phyloP scores from a whole-genome alignment of 179 eudicot genomes.

The Patellifolia procumbens region DNA sequence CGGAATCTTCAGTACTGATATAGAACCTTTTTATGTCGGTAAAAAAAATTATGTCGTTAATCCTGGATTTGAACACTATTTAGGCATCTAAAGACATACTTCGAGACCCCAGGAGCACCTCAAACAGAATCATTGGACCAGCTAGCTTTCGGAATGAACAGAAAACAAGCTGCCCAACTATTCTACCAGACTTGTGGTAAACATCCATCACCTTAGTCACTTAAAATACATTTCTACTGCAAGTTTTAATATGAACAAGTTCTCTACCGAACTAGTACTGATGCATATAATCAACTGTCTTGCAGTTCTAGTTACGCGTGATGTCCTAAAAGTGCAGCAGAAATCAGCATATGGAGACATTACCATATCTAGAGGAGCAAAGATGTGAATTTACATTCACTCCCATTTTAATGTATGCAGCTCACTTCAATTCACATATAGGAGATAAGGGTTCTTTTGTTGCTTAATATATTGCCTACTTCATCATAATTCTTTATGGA shows the following conservation, averaged over 20 bases:
- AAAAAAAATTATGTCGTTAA: background rate
- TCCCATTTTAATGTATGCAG: background rate
- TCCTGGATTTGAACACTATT: conserved; percentile 3
- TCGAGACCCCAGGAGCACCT: conserved; percentile 76
- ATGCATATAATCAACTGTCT: background rate
- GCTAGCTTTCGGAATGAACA: conserved; percentile 74
- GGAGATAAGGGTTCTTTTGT: conserved; percentile 1
- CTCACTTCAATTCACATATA: background rate
- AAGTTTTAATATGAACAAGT: background rate
- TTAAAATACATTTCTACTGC: background rate
- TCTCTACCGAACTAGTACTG: background rate
- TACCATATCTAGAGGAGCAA: conserved; percentile 71
- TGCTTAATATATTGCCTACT: conserved; percentile 10
- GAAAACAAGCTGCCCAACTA: conserved; percentile 75
- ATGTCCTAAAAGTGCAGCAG: conserved; percentile 66
- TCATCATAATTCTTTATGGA: background rate
- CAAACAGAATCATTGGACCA: conserved; percentile 69
- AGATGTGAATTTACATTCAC: conserved; percentile 51
- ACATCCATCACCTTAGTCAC: background rate
- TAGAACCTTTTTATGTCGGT: background rate
- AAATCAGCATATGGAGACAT: conserved; percentile 71
- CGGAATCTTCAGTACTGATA: background rate
- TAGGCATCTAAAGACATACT: conserved; percentile 87
- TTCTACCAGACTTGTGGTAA: conserved; percentile 93
- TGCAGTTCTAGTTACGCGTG: conserved; percentile 85